Evolutionary conservation across 768 basidiomycete genomes (phyloP), one percentile per base, ranked within the genome.

Genomic region (Butyriboletus loyo): DNA sequence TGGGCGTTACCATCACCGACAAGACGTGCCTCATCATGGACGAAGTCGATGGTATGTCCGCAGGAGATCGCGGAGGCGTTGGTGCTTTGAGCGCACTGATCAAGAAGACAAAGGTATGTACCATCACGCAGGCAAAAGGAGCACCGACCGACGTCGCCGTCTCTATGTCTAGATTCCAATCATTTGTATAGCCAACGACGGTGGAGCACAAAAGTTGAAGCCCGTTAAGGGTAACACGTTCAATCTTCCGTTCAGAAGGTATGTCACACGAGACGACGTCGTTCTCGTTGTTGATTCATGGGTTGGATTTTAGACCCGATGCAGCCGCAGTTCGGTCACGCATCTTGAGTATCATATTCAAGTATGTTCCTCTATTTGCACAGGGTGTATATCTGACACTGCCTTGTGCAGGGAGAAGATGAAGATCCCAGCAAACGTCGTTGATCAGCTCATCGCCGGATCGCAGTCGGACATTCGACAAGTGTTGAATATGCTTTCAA

Each of bases 41-140:
- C 63, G 97, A 99, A 67, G 96, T 98, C 3, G 97, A 99, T 59
- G 97, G 97, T 1, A 99, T 98, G 95, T 96, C 93, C 6, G 90
- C 91, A 4, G 97, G 97, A 17, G 97, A 99, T 70, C 80, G 97
- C 40, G 97, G 97, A 15, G 97, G 97, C 50, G 91, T 98, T 2
- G 96, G 92, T 22, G 97, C 97, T 7, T 67, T 99, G 59, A 92
- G 92, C 52, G 85, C 85, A 0, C 65, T 99, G 55, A 96, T 99
- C 61, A 93, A 87, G 74, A 98, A 96, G 76, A 87, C 89, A 21
- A 92, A 87, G 76, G 93, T 90, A 36, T 24, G 70, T 46, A 2
- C 5, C 2, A 10, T 31, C 21, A 1, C 17, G 1, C 30, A 5
- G 6, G 28, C 32, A 28, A 14, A 32, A 17, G n/a, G 31, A 3